A percentile compares a stretch with the other conserved stretches of the same genome.
Evolutionary conservation across 2,329 filamentous ascomycete genomes (phyloP).

Genomic region (Aspergillus sp.): DNA sequence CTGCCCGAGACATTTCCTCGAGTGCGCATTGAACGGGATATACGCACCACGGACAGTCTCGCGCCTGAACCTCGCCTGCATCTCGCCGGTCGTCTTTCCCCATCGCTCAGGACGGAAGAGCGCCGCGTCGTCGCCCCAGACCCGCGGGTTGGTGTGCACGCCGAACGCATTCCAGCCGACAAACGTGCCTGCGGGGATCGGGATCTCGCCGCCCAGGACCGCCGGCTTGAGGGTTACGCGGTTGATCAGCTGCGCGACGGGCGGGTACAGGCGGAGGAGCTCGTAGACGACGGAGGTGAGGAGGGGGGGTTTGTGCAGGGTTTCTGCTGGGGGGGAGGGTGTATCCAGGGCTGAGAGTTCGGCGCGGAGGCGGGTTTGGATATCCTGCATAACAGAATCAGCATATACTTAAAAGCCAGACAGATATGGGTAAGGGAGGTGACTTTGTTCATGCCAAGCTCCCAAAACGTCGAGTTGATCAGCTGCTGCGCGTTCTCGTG

Average conservation of each 20-base stretch:
- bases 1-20: slow-evolving; percentile 20
- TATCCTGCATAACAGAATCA: slow-evolving; percentile 4
- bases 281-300: slow-evolving; percentile 40
- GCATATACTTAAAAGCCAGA: too few species aligned
- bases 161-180: slow-evolving; percentile 35
- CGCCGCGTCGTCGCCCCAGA: slow-evolving; percentile 23
- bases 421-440: not conserved
- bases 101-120: slow-evolving; percentile 30
- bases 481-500: slow-evolving; percentile 36
- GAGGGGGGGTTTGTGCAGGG: slow-evolving; percentile 30
- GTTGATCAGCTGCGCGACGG: slow-evolving; percentile 43
- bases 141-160: slow-evolving; percentile 27
- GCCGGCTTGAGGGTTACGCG: slow-evolving; percentile 25
- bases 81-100: slow-evolving; percentile 24
- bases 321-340: slow-evolving; percentile 12
- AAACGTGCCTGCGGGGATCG: slow-evolving; percentile 29
- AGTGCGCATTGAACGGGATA: slow-evolving; percentile 23
- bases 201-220: slow-evolving; percentile 17
- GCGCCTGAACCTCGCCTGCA: slow-evolving; percentile 15
- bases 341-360: slow-evolving; percentile 17
- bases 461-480: slow-evolving; percentile 28
- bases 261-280: slow-evolving; percentile 40
- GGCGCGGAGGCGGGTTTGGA: slow-evolving; percentile 22
- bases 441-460: slow-evolving; percentile 25
- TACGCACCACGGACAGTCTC: slow-evolving; percentile 18